Conservation (phyloP, 768 basidiomycete genomes). For the Suillus weaverae region DNA sequence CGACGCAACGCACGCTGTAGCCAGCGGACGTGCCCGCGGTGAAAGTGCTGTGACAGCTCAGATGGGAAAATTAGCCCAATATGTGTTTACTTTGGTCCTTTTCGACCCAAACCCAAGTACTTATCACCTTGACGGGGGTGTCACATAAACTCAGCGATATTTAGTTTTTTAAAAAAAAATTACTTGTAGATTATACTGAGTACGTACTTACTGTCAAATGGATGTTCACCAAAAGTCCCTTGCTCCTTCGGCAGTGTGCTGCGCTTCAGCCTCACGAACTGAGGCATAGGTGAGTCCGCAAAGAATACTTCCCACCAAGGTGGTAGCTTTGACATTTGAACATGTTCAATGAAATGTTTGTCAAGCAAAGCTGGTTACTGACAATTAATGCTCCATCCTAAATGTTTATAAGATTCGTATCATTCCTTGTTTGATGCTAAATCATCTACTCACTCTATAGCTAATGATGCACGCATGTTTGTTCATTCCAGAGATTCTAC, state of each 20-base stretch:
- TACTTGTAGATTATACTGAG: too few species aligned
- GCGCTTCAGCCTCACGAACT: background rate
- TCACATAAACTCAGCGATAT: too few species aligned
- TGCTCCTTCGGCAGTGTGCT: background rate
- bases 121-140: background rate
- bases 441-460: background rate
- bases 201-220: too few species aligned
- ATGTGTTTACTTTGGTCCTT: constrained; percentile 7
- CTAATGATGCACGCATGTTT: background rate
- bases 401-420: background rate
- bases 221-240: too few species aligned
- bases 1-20: constrained; percentile 24
- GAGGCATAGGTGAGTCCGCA: background rate
- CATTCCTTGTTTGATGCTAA: background rate
- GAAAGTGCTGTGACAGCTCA: constrained; percentile 17
- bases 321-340: background rate
- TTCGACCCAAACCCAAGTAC: constrained; percentile 1
- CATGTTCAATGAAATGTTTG: background rate
- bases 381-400: background rate
- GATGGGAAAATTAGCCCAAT: constrained; percentile 28
- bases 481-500: background rate
- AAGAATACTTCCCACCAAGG: background rate
- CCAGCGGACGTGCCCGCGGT: constrained; percentile 23
- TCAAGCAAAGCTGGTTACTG: background rate
- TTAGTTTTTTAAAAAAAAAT: too few species aligned